Evolutionary conservation across 257 asterid species (phyloP).

Genomic region (Eucommia ulmoides): DNA sequence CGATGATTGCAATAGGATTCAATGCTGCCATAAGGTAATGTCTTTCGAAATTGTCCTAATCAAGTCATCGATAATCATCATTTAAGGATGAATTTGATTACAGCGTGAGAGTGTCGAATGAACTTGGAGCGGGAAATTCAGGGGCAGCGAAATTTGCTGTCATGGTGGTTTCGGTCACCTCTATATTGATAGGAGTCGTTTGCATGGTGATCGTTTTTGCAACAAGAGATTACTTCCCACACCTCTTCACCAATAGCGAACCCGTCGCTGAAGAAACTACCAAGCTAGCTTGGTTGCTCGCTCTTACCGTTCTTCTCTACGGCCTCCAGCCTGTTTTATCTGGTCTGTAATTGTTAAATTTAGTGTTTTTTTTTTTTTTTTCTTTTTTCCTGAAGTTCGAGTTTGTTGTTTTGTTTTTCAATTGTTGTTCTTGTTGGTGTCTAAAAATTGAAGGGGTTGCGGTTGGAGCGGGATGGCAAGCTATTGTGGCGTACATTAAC

Average conservation of each 20-base stretch:
- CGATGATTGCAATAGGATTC: not conserved
- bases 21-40: not conserved
- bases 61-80: not conserved
- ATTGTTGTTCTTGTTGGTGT: too few relatives aligned
- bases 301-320: not conserved
- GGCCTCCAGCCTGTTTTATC: not conserved
- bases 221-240: not conserved
- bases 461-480: constrained; percentile 95
- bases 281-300: not conserved
- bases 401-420: too few relatives aligned
- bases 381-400: too few relatives aligned
- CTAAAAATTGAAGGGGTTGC: constrained; percentile 97
- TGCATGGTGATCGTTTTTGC: not conserved
- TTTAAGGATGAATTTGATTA: too few relatives aligned
- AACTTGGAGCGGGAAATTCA: not conserved
- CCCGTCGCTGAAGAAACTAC: not conserved
- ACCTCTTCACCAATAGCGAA: not conserved
- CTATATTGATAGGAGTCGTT: not conserved
- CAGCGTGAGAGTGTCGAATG: not conserved
- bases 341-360: too few relatives aligned
- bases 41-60: not conserved
- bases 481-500: constrained; percentile 60
- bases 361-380: too few relatives aligned
- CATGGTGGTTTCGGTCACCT: not conserved
- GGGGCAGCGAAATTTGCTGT: not conserved